phyloP scores from a whole-genome alignment of 331 rosid genomes.

The Pyrus hybrid region DNA sequence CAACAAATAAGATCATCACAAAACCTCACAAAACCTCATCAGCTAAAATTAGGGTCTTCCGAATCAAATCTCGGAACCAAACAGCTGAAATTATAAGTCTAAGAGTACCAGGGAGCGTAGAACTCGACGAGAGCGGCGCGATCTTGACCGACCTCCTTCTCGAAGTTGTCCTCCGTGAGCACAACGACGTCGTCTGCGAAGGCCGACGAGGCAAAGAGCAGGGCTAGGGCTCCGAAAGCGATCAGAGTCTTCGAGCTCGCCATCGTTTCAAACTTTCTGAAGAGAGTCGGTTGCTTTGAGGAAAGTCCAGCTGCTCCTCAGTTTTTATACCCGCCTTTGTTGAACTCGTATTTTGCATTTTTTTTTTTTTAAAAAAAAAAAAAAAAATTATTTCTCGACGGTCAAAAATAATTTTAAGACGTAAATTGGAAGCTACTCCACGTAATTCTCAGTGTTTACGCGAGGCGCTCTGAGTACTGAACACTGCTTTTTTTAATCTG shows the following conservation, averaged over 20 bases:
- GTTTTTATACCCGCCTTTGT: not conserved
- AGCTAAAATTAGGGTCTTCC: not conserved
- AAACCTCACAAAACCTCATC: not conserved
- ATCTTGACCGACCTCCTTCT: constrained; percentile 79
- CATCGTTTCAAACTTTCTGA: constrained; percentile 26
- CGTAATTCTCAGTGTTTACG: not conserved
- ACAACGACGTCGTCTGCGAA: constrained; percentile 66
- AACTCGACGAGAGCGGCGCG: constrained; percentile 79
- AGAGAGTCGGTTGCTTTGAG: not conserved
- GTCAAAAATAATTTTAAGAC: not conserved
- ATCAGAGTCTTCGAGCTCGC: constrained; percentile 21
- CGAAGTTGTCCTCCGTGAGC: constrained; percentile 54
- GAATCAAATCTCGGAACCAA: not conserved
- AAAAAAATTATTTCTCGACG: too few relatives aligned
- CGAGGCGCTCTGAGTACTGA: not conserved
- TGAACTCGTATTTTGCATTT: not conserved
- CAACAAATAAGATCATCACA: not conserved
- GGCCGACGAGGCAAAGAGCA: constrained; percentile 38
- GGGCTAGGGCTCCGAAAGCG: constrained; percentile 28
- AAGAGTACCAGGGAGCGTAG: constrained; percentile 80
- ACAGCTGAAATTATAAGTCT: not conserved
- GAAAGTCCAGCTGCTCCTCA: not conserved
- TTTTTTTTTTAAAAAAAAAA: too few relatives aligned
- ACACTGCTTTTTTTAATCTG: too few relatives aligned
- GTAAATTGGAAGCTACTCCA: not conserved